Conservation (phyloP, 257 asterid species). For the Rehmannia glutinosa region DNA sequence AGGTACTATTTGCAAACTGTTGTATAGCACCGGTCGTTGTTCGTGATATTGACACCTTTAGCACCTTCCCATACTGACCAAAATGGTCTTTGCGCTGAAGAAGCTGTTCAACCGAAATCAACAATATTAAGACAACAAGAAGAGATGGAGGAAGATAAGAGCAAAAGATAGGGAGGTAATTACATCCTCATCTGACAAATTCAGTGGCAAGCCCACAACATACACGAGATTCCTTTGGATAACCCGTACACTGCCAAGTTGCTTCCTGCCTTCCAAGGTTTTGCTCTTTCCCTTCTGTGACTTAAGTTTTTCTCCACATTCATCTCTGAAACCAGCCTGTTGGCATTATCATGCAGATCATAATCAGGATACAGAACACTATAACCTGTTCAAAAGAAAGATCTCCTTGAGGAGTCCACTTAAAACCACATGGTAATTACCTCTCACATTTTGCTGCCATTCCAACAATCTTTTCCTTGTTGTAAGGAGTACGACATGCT, state of each 20-base stretch:
- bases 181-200: conserved; percentile 91
- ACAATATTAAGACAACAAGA: conserved; percentile 5
- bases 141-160: not conserved
- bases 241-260: conserved; percentile 85
- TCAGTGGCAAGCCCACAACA: conserved; percentile 91
- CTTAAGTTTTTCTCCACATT: conserved; percentile 61
- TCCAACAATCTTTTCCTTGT: conserved; percentile 95
- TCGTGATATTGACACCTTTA: conserved; percentile 92
- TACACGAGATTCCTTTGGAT: conserved; percentile 92
- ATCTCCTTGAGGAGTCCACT: not conserved
- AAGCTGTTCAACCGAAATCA: conserved; percentile 52
- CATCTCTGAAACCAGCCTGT: conserved; percentile 78
- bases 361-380: conserved; percentile 9
- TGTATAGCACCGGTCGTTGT: conserved; percentile 89
- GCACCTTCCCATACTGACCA: conserved; percentile 88
- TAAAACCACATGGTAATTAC: conserved; percentile 28
- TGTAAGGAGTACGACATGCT: conserved; percentile 93
- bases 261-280: conserved; percentile 82
- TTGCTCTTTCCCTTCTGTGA: conserved; percentile 73
- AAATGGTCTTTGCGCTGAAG: conserved; percentile 81
- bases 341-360: conserved; percentile 1
- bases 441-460: conserved; percentile 70
- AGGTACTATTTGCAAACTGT: conserved; percentile 83
- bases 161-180: conserved; percentile 5
- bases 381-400: conserved; percentile 1